phyloP scores from a whole-genome alignment of 2,329 filamentous ascomycete genomes.

The Uncinocarpus reesii region DNA sequence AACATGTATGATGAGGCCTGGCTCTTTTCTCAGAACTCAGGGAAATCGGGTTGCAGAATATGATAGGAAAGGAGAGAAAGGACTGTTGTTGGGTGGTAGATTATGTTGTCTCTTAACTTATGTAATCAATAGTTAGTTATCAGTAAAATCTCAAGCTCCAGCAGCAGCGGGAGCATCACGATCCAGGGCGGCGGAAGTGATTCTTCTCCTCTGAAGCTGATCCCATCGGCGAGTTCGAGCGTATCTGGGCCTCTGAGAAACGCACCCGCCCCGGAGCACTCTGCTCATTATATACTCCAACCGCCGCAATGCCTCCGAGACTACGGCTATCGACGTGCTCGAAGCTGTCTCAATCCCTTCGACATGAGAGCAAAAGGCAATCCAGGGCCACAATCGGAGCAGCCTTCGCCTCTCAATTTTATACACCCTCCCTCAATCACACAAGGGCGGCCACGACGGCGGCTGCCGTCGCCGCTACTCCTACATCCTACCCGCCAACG shows the following conservation, averaged over 20 bases:
- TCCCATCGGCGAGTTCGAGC: no score
- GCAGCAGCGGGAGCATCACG: no score
- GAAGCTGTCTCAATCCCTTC: conserved; percentile 28
- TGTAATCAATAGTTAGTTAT: no score
- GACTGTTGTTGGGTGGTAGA: no score
- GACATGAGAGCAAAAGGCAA: conserved; percentile 24
- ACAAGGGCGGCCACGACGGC: conserved; percentile 4
- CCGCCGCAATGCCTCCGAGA: conserved; percentile 44
- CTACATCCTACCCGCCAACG: conserved; percentile 47
- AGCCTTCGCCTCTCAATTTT: conserved; percentile 37
- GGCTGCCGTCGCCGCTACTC: conserved; percentile 27
- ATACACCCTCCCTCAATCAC: conserved; percentile 40
- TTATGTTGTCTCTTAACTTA: no score
- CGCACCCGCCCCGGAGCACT: background rate
- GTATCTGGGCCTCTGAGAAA: background rate
- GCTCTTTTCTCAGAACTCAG: background rate
- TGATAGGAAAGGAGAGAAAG: background rate
- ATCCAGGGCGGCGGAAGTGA: no score
- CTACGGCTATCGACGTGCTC: conserved; percentile 32
- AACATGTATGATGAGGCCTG: background rate
- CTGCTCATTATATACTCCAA: background rate
- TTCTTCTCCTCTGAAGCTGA: no score
- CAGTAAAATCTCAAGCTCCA: no score
- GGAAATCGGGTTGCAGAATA: background rate
- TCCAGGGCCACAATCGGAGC: conserved; percentile 9